Conservation (phyloP, 192 early-diverging fungal species). For the Coemansia reversa region DNA sequence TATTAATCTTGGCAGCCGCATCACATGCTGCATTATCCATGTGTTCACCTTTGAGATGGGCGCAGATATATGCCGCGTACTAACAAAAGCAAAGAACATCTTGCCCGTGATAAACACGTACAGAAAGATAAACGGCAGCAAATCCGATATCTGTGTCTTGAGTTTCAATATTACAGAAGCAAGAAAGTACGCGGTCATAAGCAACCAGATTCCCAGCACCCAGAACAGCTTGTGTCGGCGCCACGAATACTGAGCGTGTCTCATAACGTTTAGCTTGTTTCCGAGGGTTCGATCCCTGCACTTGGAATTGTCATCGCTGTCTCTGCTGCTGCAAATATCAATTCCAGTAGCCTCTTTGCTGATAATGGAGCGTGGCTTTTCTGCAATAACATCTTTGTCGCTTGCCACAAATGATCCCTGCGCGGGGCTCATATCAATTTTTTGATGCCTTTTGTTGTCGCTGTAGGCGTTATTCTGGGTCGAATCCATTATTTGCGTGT, state of each 20-base stretch:
- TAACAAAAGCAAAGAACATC: conserved; percentile 51
- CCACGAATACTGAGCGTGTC: conserved; percentile 14
- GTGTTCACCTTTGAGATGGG: background rate
- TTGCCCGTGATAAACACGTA: conserved; percentile 57
- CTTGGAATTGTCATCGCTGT: too few species aligned
- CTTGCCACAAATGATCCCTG: too few species aligned
- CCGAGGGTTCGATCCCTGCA: background rate
- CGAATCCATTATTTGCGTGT: too few species aligned
- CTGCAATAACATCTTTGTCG: too few species aligned
- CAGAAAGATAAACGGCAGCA: conserved; percentile 52
- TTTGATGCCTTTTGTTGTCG: too few species aligned
- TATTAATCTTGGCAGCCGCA: conserved; percentile 38
- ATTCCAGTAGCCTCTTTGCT: too few species aligned
- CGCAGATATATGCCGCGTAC: conserved; percentile 31
- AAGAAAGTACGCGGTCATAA: conserved; percentile 63
- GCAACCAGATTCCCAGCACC: conserved; percentile 54
- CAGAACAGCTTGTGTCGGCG: conserved; percentile 18
- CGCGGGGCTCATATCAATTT: too few species aligned
- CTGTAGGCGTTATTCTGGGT: too few species aligned
- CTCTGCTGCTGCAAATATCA: too few species aligned
- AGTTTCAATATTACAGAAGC: conserved; percentile 58
- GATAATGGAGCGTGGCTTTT: too few species aligned
- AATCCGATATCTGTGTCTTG: conserved; percentile 51
- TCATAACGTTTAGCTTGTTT: background rate
- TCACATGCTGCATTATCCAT: conserved; percentile 11